Conservation (phyloP, 495 filamentous ascomycete species). For the Neurospora sp. region DNA sequence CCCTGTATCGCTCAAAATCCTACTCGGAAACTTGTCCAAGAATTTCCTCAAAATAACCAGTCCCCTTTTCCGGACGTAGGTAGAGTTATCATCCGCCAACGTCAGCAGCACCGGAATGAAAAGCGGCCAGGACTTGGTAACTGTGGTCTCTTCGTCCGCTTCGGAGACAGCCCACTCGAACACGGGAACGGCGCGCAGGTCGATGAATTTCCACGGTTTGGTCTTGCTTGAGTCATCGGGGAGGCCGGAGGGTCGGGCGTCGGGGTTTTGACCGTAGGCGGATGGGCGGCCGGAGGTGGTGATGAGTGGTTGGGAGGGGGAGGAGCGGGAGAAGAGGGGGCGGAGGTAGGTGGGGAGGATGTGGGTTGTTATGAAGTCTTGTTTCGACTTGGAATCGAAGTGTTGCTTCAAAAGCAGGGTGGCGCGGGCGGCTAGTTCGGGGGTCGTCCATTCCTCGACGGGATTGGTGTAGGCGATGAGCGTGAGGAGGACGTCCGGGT, state of each 20-base stretch:
- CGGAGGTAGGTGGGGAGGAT: conserved; percentile 46
- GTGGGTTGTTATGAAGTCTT: conserved; percentile 40
- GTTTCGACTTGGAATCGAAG: conserved; percentile 12
- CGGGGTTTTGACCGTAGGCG: conserved; percentile 1
- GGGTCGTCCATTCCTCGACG: conserved; percentile 45
- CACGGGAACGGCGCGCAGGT: conserved; percentile 50
- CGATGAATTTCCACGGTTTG: conserved; percentile 68
- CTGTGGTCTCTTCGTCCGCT: conserved; percentile 26
- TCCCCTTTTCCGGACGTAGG: conserved; percentile 47
- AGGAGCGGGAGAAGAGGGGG: conserved; percentile 59
- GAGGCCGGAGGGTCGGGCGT: conserved; percentile 20
- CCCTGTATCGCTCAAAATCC: conserved; percentile 59
- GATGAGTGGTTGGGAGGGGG: conserved; percentile 38
- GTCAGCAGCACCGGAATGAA: conserved; percentile 75
- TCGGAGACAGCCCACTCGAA: conserved; percentile 54
- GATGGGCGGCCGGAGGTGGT: conserved; percentile 45
- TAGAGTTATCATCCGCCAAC: conserved; percentile 60
- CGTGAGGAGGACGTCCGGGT: conserved; percentile 16
- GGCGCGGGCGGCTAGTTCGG: conserved; percentile 21
- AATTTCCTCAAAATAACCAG: conserved; percentile 51
- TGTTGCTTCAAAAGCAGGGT: conserved; percentile 32
- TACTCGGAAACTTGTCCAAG: conserved; percentile 46
- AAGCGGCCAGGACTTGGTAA: conserved; percentile 55
- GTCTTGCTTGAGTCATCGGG: conserved; percentile 41
- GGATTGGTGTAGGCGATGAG: conserved; percentile 38